Evolutionary conservation across 2,329 filamentous ascomycete species (phyloP).

Genomic region (Fusarium agapanthi): DNA sequence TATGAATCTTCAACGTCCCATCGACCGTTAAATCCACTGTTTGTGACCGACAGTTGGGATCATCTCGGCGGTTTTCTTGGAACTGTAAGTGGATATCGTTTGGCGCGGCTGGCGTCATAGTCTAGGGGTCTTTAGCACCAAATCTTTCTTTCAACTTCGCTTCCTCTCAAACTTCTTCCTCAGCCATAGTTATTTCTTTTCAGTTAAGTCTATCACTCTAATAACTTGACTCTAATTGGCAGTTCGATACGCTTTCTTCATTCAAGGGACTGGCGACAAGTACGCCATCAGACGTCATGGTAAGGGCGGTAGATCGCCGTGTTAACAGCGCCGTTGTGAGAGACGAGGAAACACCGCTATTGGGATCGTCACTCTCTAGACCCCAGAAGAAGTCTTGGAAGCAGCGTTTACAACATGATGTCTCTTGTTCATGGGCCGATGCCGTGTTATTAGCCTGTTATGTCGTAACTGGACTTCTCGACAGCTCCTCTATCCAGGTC

Average conservation of each 20-base stretch:
- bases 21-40: not conserved
- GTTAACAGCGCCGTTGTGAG: not conserved
- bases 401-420: constrained; percentile 15
- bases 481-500: constrained; percentile 78
- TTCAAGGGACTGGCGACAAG: no score
- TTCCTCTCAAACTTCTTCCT: not conserved
- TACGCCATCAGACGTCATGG: not conserved
- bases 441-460: constrained; percentile 76
- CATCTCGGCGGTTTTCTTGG: constrained; percentile 12
- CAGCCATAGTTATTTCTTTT: not conserved
- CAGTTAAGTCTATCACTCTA: not conserved
- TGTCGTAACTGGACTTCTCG: constrained; percentile 78
- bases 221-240: not conserved
- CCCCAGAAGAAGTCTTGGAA: not conserved
- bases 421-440: constrained; percentile 67
- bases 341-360: constrained; percentile 35
- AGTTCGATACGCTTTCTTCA: not conserved
- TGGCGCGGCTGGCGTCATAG: constrained; percentile 26
- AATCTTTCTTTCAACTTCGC: constrained; percentile 24
- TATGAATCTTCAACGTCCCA: not conserved
- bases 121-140: constrained; percentile 12
- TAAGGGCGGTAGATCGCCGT: not conserved
- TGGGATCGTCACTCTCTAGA: not conserved
- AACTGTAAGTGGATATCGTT: constrained; percentile 24
- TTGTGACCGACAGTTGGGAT: not conserved